phyloP scores from a whole-genome alignment of 441 rosid genomes.

The Brassica hybrid region DNA sequence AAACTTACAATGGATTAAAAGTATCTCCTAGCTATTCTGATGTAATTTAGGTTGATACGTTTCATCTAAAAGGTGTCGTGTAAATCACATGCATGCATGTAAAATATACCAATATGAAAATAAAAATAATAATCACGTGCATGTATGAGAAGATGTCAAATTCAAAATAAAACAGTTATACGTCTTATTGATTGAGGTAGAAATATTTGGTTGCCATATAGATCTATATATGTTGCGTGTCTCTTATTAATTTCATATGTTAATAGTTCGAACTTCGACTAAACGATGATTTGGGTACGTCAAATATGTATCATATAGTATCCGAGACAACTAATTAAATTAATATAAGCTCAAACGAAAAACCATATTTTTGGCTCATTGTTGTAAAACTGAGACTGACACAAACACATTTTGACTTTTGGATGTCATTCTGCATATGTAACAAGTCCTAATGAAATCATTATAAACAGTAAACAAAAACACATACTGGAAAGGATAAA shows the following conservation, averaged over 20 bases:
- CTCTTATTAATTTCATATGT: neutral
- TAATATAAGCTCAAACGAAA: neutral
- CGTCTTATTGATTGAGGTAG: constrained; percentile 20
- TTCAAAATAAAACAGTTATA: constrained; percentile 26
- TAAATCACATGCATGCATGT: constrained; percentile 32
- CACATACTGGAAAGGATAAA: neutral
- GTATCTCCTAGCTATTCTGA: too few species aligned
- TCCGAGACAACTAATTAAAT: neutral
- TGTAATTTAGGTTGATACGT: too few species aligned
- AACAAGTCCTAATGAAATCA: neutral
- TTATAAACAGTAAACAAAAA: too few species aligned
- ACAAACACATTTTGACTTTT: neutral
- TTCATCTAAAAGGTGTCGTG: neutral
- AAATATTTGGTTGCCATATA: constrained; percentile 22
- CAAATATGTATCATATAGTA: too few species aligned
- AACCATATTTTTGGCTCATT: neutral
- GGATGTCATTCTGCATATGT: neutral
- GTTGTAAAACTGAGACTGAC: constrained; percentile 1
- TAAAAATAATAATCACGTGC: constrained; percentile 4
- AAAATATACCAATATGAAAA: neutral
- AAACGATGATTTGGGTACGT: constrained; percentile 12
- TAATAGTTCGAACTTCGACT: neutral
- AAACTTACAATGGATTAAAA: too few species aligned
- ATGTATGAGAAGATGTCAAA: constrained; percentile 31
- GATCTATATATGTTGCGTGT: constrained; percentile 16